Evolutionary conservation across 2,329 filamentous ascomycete species (phyloP).

Genomic region (Tolypocladium ovalisporum): DNA sequence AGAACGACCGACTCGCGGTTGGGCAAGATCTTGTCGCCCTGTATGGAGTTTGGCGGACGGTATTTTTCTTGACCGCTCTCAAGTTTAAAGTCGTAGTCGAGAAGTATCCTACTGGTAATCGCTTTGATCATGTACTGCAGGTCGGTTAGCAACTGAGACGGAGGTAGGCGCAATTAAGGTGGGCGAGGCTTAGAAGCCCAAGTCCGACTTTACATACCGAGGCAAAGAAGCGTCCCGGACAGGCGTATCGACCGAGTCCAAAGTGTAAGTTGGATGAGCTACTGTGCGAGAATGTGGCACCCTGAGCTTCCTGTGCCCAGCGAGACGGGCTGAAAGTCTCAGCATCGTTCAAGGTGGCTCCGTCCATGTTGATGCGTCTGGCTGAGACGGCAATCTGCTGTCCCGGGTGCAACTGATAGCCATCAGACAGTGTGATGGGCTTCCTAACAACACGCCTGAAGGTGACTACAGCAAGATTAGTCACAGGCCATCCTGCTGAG

Average conservation of each 20-base stretch:
- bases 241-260: conserved; percentile 8
- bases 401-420: conserved; percentile 3
- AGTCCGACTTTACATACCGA: background rate
- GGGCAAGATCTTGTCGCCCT: conserved; percentile 7
- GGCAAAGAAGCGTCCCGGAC: conserved; percentile 9
- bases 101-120: conserved; percentile 5
- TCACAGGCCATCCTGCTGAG: too few relatives aligned
- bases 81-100: conserved; percentile 7
- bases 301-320: conserved; percentile 2
- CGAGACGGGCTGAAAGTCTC: conserved; percentile 3
- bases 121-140: conserved; percentile 7
- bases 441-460: conserved; percentile 6
- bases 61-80: background rate
- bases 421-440: conserved; percentile 6
- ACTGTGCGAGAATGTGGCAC: conserved; percentile 5
- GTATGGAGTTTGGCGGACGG: conserved; percentile 5
- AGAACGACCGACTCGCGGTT: conserved; percentile 4
- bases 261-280: conserved; percentile 7
- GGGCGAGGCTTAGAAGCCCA: background rate
- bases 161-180: background rate
- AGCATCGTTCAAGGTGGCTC: conserved; percentile 1
- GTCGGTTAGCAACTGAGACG: background rate
- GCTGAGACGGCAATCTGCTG: conserved; percentile 7
- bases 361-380: conserved; percentile 4
- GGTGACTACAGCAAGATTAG: conserved; percentile 2